Evolutionary conservation across 345 rosid species (phyloP), one percentile per base, ranked within the genome.

Genomic region (Euclidium syriacum): DNA sequence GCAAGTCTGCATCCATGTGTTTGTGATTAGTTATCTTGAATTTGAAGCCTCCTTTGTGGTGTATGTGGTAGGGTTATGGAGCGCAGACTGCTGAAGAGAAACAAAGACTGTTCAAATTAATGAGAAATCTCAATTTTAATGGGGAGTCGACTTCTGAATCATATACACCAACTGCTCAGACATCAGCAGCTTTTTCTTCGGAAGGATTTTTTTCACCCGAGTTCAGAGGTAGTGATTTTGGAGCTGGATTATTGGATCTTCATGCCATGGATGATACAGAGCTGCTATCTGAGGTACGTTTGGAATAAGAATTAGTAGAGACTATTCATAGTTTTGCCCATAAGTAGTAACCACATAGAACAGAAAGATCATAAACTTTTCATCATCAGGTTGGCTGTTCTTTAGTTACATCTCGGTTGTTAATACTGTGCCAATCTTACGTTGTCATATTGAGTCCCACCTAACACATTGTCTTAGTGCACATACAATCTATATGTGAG

Each of bases 261-360:
- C 96, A 95, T 78, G 95, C 95, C 33, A 85, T 95, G 98, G 96
- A 95, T 74, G 99, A 95, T 61, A 90, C 97, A 23, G 98, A 88
- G 77, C 95, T 95, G 66, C 79, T 88, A 32, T 85, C 95, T 24
- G 95, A 95, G 98, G 99, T 94, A 79, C 16, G 62, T 10, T 57
- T 57, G 25, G 23, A 53, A 35, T 34, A 26, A 25, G 7, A 19
- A 39, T 38, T 40, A 63, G 54, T 30, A 39, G 6, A 29, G 18
- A 40, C 11, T 39, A 14, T 52, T 26, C 33, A 44, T 62, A 16
- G 26, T 36, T 56, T 29, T 49, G 19, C 7, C 29, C 64, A 26
- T 36, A n/a, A n/a, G n/a, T 54, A 52, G 34, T 35, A 29, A 10
- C 52, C 3, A 29, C 10, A 11, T 38, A 16, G 35, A 62, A 47